Conservation (phyloP, 1,139 yeast species). For the Blastobotrys capitulatus region DNA sequence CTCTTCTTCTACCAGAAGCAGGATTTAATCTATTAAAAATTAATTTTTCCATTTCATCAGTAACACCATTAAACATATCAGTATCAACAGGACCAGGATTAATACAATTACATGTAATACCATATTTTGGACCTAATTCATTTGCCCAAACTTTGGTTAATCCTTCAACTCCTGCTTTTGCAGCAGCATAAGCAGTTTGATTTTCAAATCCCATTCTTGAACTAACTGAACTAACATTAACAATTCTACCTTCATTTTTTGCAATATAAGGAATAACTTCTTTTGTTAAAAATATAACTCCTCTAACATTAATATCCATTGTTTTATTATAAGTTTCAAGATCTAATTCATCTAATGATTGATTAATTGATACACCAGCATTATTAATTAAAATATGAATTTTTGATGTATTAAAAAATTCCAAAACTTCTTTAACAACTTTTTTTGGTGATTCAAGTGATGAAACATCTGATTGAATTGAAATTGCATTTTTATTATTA, state of each 20-base stretch:
- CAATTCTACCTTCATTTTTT: slow-evolving; percentile 27
- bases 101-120: slow-evolving; percentile 32
- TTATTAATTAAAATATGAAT: slow-evolving; percentile 72
- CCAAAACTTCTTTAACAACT: slow-evolving; percentile 15
- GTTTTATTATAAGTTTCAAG: slow-evolving; percentile 15
- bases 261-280: slow-evolving; percentile 20
- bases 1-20: slow-evolving; percentile 6
- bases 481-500: slow-evolving; percentile 24
- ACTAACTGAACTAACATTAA: slow-evolving; percentile 59
- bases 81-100: slow-evolving; percentile 21
- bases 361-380: slow-evolving; percentile 49
- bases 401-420: slow-evolving; percentile 26
- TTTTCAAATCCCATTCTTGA: slow-evolving; percentile 45
- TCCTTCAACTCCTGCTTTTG: slow-evolving; percentile 61
- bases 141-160: slow-evolving; percentile 49
- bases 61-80: slow-evolving; percentile 14
- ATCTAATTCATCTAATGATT: slow-evolving; percentile 12
- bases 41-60: slow-evolving; percentile 10
- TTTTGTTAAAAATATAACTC: slow-evolving; percentile 23
- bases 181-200: slow-evolving; percentile 58
- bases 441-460: slow-evolving; percentile 20
- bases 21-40: slow-evolving; percentile 5
- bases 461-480: slow-evolving; percentile 26
- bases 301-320: slow-evolving; percentile 23
- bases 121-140: slow-evolving; percentile 39